Base-by-base conservation (phyloP, 164 flowering plant genomes). In the Aristolochia fimbriata region DNA sequence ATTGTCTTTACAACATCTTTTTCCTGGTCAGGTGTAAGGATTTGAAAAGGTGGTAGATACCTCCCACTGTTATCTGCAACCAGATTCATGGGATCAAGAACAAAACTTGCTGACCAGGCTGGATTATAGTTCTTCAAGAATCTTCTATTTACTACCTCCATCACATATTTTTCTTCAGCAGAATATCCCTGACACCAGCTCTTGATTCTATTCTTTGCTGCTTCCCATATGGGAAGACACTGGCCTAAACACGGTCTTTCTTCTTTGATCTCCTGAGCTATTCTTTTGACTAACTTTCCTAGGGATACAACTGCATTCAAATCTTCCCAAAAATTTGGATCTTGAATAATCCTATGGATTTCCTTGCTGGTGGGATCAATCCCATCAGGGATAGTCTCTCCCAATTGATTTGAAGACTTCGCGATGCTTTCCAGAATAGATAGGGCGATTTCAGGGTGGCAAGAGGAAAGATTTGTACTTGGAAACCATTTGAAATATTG, bases 91-190 rank as follows among this genome's bases (percentile, higher is more conserved):
- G 90, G 89, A 62, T 82, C 87, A n/a, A 82, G 80, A 51, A 82
- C 64, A 58, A 72, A 82, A 45, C 85, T 83, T n/a, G 83, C 81
- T n/a, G 87, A 64, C 90, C 86, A 82, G 6, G 87, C 81, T 15
- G 82, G 87, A 31, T 84, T 86, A 59, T 84, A 84, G 68, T 80
- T 84, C 61, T 78, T 71, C 0, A 25, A 58, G 57, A 71, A 66
- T 51, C 67, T 60, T 50, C 62, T 55, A 63, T 56, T 59, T 62
- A 71, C 74, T 58, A 71, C 52, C 46, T 71, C 65, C 70, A 66
- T 63, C 22, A 71, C 71, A 21, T 68, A 51, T 60, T 61, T 62
- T 54, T 71, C 71, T 53, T 61, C 62, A 13, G 64, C 51, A 50
- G 58, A 25, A 59, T 64, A 71, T 19, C 30, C 50, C n/a, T 31